Base-by-base conservation (phyloP, 768 basidiomycete species). In the Suillus luteus region DNA sequence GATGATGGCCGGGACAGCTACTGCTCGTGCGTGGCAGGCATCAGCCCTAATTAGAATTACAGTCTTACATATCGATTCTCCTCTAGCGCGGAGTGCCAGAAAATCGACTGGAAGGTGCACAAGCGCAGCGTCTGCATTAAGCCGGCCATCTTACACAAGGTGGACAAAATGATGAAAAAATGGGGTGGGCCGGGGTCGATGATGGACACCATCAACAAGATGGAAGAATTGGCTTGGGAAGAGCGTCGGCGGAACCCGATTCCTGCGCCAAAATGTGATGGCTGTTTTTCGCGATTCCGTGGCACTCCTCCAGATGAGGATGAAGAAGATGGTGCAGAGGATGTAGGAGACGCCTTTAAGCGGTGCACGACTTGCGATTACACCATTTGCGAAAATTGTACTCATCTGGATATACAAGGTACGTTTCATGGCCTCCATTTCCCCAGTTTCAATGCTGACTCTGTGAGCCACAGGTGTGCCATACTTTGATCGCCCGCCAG, bases 81-180 rank as follows among this genome's bases (percentile, higher is more conserved):
- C 19, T 41, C 51, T 44, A 66, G 68, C 6, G 51, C 37, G 2
- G 68, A 59, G 9, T 70, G 68, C 38, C 64, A 69, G 57, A 69
- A 65, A 59, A 52, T 22, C 9, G 69, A 70, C 38, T 69, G 69
- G 69, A 70, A 70, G 43, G 64, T 57, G 31, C 69, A 70, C 41
- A 70, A 70, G 52, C 62, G 68, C 60, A 67, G 68, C 24, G 64
- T 68, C 57, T 70, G 69, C 66, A 49, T 38, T 27, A 70, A 67
- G 41, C 64, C 69, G 3, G 61, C 69, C 5, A 15, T 70, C 2
- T 24, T 69, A 12, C 64, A 67, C 15, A 58, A 64, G 46, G 7
- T 69, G 14, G 66, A 70, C 27, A 69, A 65, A 41, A 33, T 64
- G 54, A 43, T 68, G 66, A 67, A 66, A 48, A 52, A 67, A 48